Conservation (phyloP, 1,284 basidiomycete genomes). For the Pterulicium gracile region DNA sequence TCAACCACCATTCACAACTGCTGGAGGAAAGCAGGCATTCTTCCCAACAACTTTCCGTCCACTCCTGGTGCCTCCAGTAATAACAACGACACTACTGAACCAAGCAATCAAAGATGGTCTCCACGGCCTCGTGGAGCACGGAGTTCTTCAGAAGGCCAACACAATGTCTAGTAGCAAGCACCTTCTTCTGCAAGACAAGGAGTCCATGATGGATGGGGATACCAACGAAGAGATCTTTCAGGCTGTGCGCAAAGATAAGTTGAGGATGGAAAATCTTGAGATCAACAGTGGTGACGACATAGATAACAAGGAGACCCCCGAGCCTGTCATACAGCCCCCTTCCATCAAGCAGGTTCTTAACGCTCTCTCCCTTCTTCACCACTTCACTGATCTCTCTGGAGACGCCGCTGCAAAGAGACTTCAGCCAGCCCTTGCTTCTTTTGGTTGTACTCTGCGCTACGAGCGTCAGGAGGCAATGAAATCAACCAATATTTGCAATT, state of each 20-base stretch:
- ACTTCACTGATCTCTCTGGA: not conserved
- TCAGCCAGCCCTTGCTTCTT: not conserved
- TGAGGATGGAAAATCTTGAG: not conserved
- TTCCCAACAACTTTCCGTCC: not conserved
- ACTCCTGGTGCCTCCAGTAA: not conserved
- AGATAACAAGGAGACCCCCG: not conserved
- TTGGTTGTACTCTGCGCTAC: not conserved
- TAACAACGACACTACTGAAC: not conserved
- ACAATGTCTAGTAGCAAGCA: not conserved
- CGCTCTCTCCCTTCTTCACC: not conserved
- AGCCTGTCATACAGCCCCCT: too few relatives aligned
- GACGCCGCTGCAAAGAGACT: not conserved
- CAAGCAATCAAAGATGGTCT: not conserved
- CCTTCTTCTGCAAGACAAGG: not conserved
- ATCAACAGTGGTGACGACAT: constrained; percentile 1
- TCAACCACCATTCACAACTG: not conserved
- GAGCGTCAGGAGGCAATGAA: not conserved
- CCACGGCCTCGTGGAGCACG: not conserved
- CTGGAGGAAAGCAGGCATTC: not conserved
- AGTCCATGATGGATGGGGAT: not conserved
- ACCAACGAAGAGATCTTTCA: not conserved
- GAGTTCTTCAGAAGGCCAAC: not conserved
- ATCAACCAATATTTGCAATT: not conserved
- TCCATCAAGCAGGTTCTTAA: not conserved
- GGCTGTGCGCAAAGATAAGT: not conserved